phyloP scores from a whole-genome alignment of 2,329 filamentous ascomycete genomes.

The Claviceps sp. region DNA sequence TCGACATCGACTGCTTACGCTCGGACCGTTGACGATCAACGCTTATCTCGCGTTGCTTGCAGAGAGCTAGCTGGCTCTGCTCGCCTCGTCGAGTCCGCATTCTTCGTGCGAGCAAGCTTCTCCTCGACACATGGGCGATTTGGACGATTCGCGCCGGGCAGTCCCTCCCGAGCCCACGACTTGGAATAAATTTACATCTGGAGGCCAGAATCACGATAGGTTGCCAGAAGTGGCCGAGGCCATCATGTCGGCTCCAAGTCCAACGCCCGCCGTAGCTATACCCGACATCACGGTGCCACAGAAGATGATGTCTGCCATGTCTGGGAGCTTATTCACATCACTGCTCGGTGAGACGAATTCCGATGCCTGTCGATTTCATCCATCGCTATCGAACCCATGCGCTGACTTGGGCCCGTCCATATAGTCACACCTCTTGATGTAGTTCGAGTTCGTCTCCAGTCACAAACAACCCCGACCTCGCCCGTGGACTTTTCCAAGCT shows the following conservation, averaged over 20 bases:
- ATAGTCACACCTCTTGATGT: constrained; percentile 91
- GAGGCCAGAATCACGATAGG: constrained; percentile 16
- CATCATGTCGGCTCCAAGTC: constrained; percentile 14
- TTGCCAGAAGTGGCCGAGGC: constrained; percentile 15
- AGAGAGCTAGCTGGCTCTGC: constrained; percentile 3
- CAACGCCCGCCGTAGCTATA: constrained; percentile 17
- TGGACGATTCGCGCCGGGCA: background rate
- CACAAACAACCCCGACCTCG: constrained; percentile 47
- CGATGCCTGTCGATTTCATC: background rate
- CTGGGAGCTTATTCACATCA: constrained; percentile 80
- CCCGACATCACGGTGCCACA: constrained; percentile 67
- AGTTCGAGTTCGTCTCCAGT: constrained; percentile 86
- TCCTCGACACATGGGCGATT: background rate
- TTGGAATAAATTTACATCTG: constrained; percentile 5
- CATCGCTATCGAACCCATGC: background rate
- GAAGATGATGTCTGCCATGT: constrained; percentile 90
- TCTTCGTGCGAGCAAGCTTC: background rate
- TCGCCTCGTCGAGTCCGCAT: background rate
- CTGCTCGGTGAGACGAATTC: constrained; percentile 53
- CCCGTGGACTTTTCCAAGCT: constrained; percentile 42
- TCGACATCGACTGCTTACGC: too few species aligned
- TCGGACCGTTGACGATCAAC: background rate
- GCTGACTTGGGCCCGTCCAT: background rate
- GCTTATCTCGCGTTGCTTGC: constrained; percentile 1
- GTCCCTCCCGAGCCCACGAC: constrained; percentile 1